phyloP scores from a whole-genome alignment of 192 early-diverging fungal species.

The Gigaspora rosea region DNA sequence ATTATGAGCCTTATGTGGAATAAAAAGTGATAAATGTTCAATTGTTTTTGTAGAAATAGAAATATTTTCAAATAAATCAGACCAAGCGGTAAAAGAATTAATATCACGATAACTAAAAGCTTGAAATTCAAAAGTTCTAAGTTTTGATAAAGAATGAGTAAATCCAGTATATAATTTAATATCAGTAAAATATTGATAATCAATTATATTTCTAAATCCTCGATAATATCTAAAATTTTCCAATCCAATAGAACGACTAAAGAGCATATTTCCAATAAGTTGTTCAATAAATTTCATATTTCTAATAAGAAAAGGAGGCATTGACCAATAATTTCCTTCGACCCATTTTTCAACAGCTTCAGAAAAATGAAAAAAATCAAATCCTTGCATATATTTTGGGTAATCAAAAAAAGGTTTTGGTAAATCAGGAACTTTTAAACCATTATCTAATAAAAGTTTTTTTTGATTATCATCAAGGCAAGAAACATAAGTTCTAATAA shows the following conservation, averaged over 20 bases:
- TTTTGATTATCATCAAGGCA: slow-evolving; percentile 1
- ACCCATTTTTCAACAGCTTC: neutral
- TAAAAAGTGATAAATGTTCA: neutral
- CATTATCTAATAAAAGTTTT: neutral
- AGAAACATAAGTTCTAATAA: neutral
- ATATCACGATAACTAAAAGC: neutral
- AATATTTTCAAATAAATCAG: neutral
- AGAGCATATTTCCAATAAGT: neutral
- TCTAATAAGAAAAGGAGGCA: neutral
- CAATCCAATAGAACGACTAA: neutral
- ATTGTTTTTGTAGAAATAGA: neutral
- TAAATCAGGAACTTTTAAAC: neutral
- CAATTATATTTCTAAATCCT: neutral
- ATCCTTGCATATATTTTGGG: slow-evolving; percentile 10
- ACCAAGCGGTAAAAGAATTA: neutral
- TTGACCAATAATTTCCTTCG: neutral
- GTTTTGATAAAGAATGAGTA: neutral
- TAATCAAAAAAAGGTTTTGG: slow-evolving; percentile 16
- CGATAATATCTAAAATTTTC: neutral
- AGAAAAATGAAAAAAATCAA: neutral
- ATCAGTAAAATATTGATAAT: neutral
- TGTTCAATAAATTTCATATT: neutral
- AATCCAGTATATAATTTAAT: neutral
- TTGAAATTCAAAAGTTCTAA: neutral
- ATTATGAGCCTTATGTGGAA: neutral